These are phyloP conservation scores for Sordariomycetes sp. DNA, from an alignment of 2,329 filamentous ascomycete genomes.

Conservation along the genomic window DNA sequence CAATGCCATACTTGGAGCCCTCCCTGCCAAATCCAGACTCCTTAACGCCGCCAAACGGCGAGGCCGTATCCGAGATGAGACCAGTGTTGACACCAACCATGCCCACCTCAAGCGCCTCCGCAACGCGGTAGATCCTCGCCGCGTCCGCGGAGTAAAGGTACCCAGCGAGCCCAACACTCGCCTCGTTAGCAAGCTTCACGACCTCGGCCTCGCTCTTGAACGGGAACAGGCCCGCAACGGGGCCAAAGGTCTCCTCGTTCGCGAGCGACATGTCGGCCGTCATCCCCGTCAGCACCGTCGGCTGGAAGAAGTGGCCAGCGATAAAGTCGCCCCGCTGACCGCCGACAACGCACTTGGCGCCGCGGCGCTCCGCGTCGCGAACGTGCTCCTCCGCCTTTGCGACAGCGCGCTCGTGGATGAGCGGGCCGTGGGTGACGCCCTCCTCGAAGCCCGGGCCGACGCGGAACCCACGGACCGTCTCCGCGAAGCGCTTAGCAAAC, in stretches of 20 bases:
- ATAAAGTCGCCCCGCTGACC: constrained; percentile 40
- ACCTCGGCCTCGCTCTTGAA: constrained; percentile 62
- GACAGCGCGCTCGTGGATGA: constrained; percentile 53
- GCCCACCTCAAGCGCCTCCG: constrained; percentile 66
- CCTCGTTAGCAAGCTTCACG: constrained; percentile 48
- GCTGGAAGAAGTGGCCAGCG: constrained; percentile 55
- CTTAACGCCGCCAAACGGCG: constrained; percentile 70
- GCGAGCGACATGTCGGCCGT: constrained; percentile 53
- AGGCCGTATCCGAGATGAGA: constrained; percentile 41
- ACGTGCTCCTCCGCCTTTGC: constrained; percentile 49
- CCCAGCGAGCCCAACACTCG: constrained; percentile 57
- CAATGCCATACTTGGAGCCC: constrained; percentile 63
- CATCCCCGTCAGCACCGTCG: constrained; percentile 55
- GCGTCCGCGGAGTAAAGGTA: constrained; percentile 60
- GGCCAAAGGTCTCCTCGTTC: constrained; percentile 60
- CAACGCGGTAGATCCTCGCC: constrained; percentile 45
- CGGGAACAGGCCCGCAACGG: constrained; percentile 53
- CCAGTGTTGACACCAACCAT: constrained; percentile 83
- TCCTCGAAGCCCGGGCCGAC: constrained; percentile 42
- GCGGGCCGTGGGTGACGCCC: constrained; percentile 43
- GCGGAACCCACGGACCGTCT: constrained; percentile 42
- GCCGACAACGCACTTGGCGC: constrained; percentile 42
- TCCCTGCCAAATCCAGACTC: constrained; percentile 71
- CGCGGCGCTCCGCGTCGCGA: constrained; percentile 47
- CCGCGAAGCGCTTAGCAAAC: constrained; percentile 33